Base-by-base conservation (phyloP, 208 protist genomes). In the Phytomonas francai region DNA sequence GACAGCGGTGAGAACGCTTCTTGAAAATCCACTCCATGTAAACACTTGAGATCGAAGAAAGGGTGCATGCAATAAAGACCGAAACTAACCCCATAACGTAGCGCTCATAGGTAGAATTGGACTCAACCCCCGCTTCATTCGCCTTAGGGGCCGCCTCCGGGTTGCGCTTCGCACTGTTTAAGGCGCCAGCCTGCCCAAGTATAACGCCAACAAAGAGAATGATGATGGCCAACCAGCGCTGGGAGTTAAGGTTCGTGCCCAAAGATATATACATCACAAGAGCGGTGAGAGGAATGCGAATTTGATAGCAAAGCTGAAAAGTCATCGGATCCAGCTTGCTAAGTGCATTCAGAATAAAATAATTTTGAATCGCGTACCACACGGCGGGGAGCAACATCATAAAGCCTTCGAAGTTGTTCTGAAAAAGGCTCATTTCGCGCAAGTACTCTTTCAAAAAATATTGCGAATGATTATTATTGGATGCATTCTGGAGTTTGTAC, bases 11-110 rank as follows among this genome's bases (percentile, higher is more conserved):
- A 25, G 66, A 42, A n/a, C 77, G 77, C 62, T 74, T 73, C 69
- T 92, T 92, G 59, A 89, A 74, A 22, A 92, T 61, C 5, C 57
- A 67, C 72, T 90, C 87, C 63, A 86, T 68, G 34, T 83, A 77
- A 1, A 92, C 87, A 62, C 81, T 77, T 12, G 84, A 74, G 39
- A 78, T 64, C n/a, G 77, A 76, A 57, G 81, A 90, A 22, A 80
- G 42, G 45, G 74, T 63, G 61, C 71, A 75, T 27, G 72, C 74
- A 3, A 70, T 34, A 0, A 84, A 61, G 14, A 78, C 77, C 0
- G 80, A 76, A 4, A 19, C 12, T n/a, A 69, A 14, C 25, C 64
- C 34, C 32, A 12, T 29, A 63, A 63, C 32, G 59, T 63, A 63
- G n/a, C n/a, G n/a, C n/a, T n/a, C n/a, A n/a, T n/a, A n/a, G n/a